Percentiles rank a stretch among this genome's conserved stretches.
Conservation (phyloP, 805 yeast species). For the Nematodospora valgi region DNA sequence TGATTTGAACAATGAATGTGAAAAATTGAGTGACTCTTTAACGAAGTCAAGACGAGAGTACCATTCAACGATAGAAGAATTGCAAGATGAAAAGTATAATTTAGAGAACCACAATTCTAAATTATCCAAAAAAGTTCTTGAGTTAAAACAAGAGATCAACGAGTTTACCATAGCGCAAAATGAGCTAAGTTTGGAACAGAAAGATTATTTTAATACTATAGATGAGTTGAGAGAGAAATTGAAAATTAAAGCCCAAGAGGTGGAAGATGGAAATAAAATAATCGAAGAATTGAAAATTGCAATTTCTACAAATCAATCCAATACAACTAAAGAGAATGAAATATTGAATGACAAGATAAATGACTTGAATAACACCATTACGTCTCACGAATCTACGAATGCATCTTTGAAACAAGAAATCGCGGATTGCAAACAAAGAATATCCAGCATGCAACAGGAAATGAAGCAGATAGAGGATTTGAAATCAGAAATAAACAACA, state of each 20-base stretch:
- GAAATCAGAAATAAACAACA: conserved; percentile 52
- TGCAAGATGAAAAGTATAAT: conserved; percentile 38
- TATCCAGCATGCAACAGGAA: conserved; percentile 22
- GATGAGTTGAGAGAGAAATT: conserved; percentile 46
- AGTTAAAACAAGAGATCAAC: conserved; percentile 37
- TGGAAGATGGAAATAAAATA: conserved; percentile 9
- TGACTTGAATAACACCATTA: conserved; percentile 21
- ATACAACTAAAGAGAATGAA: conserved; percentile 18
- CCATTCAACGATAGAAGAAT: conserved; percentile 30
- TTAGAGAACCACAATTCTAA: conserved; percentile 38
- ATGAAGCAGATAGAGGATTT: conserved; percentile 43
- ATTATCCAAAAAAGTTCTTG: conserved; percentile 36
- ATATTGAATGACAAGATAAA: conserved; percentile 20
- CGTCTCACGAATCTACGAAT: conserved; percentile 12
- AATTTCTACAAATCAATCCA: conserved; percentile 1
- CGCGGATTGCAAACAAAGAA: conserved; percentile 12
- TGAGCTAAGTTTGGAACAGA: conserved; percentile 37
- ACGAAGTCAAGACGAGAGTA: conserved; percentile 34
- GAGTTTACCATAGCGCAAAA: conserved; percentile 38
- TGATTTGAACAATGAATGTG: conserved; percentile 54
- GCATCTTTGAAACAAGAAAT: conserved; percentile 8
- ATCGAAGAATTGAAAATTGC: conserved; percentile 8
- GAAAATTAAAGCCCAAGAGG: conserved; percentile 22
- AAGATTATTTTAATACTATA: conserved; percentile 38
- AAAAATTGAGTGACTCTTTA: conserved; percentile 41